phyloP scores from a whole-genome alignment of 164 flowering plant species.

The Umbilicus rupestris region DNA sequence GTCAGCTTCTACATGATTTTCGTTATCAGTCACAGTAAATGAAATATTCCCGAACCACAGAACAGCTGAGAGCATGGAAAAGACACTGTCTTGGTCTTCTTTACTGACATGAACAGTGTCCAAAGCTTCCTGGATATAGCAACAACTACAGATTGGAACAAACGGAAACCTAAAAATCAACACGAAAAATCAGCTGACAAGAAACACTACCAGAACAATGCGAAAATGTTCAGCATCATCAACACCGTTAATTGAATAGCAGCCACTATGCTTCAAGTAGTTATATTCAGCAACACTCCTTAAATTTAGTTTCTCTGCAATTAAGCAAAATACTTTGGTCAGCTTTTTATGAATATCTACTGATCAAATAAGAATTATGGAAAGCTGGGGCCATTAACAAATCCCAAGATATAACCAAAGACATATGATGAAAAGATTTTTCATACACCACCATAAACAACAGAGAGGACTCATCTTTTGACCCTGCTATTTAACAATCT shows the following conservation, averaged over 20 bases:
- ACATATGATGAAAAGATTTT: neutral
- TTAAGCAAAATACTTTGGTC: constrained; percentile 9
- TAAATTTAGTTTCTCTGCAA: constrained; percentile 71
- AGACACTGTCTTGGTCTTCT: constrained; percentile 81
- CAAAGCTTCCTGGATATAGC: constrained; percentile 69
- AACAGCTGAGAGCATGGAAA: constrained; percentile 95
- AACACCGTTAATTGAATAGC: constrained; percentile 66
- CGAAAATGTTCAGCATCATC: constrained; percentile 84
- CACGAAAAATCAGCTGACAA: neutral
- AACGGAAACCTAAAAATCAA: neutral
- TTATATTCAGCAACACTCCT: constrained; percentile 64
- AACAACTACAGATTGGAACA: neutral
- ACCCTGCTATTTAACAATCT: too few relatives aligned
- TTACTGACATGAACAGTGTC: constrained; percentile 86
- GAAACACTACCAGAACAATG: constrained; percentile 46
- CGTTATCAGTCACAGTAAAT: constrained; percentile 73
- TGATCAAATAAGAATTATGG: neutral
- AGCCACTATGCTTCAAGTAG: constrained; percentile 78
- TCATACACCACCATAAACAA: too few relatives aligned
- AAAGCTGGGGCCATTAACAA: neutral
- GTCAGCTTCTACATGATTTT: constrained; percentile 87
- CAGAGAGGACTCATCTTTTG: too few relatives aligned
- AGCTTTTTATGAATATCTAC: neutral
- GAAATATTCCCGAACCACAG: constrained; percentile 93
- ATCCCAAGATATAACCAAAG: neutral